Evolutionary conservation across 306 rosid species (phyloP).

Genomic region (Cucumis sativus): Cucumber_9930_V3 NC_026656.2:8266501-8267000

Average conservation of each 20-base stretch:
- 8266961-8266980: constrained; percentile 54
- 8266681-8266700: neutral
- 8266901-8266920: constrained; percentile 74
- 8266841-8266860: constrained; percentile 61
- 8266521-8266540: neutral
- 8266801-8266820: neutral
- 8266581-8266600: neutral
- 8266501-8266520: neutral
- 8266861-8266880: constrained; percentile 91
- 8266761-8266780: neutral
- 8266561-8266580: neutral
- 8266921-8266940: constrained; percentile 90
- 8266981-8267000: constrained; percentile 60
- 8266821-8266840: constrained; percentile 22
- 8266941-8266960: constrained; percentile 68
- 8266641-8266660: neutral
- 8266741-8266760: neutral
- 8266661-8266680: neutral
- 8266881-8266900: constrained; percentile 34
- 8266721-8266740: neutral
- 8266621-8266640: neutral
- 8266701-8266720: neutral
- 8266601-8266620: neutral
- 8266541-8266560: neutral
- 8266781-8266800: neutral